These are phyloP conservation scores for Quercus agrifolia DNA, from an alignment of 306 rosid genomes.

Conservation along the genomic window DNA sequence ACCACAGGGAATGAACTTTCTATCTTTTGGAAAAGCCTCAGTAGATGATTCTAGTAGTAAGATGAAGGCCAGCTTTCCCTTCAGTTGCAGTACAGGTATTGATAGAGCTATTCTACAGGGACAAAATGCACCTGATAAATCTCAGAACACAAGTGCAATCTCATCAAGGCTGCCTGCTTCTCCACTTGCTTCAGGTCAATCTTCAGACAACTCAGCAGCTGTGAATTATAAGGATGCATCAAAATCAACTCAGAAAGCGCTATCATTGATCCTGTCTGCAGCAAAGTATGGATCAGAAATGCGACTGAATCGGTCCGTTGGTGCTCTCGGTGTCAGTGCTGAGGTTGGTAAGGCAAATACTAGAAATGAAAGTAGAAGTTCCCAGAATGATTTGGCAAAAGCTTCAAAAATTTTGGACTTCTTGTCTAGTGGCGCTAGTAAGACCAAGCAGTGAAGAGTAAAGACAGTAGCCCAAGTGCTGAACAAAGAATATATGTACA, in stretches of 20 bases:
- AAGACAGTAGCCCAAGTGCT: neutral
- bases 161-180: conserved; percentile 26
- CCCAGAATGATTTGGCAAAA: conserved; percentile 18
- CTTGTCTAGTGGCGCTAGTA: conserved; percentile 14
- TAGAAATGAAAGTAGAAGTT: conserved; percentile 14
- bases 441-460: conserved; percentile 14
- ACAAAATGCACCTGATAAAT: conserved; percentile 17
- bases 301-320: conserved; percentile 31
- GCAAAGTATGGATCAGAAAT: conserved; percentile 51
- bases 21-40: conserved; percentile 31
- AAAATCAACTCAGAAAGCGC: conserved; percentile 51
- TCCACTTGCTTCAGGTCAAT: conserved; percentile 35
- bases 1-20: conserved; percentile 27
- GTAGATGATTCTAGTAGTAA: conserved; percentile 17
- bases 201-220: conserved; percentile 40
- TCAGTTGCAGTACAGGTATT: conserved; percentile 13
- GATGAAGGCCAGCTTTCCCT: conserved; percentile 13
- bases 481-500: no score
- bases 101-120: conserved; percentile 28
- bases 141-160: conserved; percentile 29
- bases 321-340: neutral
- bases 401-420: conserved; percentile 31
- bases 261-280: conserved; percentile 71
- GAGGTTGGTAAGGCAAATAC: conserved; percentile 20
- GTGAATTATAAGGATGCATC: conserved; percentile 36